phyloP scores from a whole-genome alignment of 208 protist species.

The Trypanosoma avium region DNA sequence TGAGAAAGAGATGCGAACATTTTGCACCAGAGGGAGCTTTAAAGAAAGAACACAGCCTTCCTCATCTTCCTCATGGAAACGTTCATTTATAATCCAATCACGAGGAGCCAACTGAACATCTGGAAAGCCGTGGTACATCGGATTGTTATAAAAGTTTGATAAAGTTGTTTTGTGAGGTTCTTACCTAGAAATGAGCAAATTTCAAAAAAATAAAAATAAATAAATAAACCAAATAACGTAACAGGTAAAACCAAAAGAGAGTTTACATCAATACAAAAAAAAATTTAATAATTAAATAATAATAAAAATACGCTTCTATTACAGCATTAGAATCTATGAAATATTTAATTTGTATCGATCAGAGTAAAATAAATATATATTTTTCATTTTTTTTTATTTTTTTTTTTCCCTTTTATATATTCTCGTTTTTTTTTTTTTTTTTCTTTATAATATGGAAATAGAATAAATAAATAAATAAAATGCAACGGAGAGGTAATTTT shows the following conservation, averaged over 20 bases:
- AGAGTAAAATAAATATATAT: constrained; percentile 6
- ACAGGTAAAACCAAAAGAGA: too few species aligned
- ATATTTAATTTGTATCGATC: too few species aligned
- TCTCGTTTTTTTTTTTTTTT: too few species aligned
- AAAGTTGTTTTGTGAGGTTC: too few species aligned
- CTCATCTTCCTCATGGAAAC: constrained; percentile 27
- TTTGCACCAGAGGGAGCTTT: constrained; percentile 28
- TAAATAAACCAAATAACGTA: neutral
- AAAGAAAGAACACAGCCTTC: constrained; percentile 33
- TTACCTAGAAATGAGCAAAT: neutral
- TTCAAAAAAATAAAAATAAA: constrained; percentile 13
- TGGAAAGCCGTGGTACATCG: constrained; percentile 56
- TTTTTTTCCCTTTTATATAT: constrained; percentile 2
- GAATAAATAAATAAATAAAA: too few species aligned
- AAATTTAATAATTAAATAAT: too few species aligned
- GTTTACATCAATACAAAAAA: too few species aligned
- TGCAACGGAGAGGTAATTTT: too few species aligned
- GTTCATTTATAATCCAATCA: constrained; percentile 30
- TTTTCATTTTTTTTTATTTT: constrained; percentile 12
- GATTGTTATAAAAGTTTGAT: neutral
- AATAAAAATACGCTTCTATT: too few species aligned
- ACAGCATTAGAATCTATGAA: too few species aligned
- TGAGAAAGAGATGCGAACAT: constrained; percentile 44
- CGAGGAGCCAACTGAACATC: constrained; percentile 35
- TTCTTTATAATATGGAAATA: too few species aligned